Evolutionary conservation across 2,329 filamentous ascomycete species (phyloP), one percentile per base, ranked within the genome.

Genomic region (Dactylellina cionopaga): DNA sequence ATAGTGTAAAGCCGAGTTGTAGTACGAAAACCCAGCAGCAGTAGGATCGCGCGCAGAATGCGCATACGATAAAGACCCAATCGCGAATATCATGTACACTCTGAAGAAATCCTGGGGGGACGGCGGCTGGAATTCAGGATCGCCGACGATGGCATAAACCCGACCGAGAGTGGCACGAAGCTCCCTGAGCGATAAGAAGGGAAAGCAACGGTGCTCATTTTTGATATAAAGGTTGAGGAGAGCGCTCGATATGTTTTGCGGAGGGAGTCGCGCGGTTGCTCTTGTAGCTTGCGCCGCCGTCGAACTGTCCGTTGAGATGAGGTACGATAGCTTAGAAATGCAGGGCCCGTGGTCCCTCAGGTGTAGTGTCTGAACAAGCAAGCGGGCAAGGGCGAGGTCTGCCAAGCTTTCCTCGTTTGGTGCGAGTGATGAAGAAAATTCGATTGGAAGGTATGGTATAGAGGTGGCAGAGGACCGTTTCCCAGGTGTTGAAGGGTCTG

Each of bases 31-130:
- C 2, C 49, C 68, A 11, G 27, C 13, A 1, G 29, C 22, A 15
- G 47, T 63, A 7, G 51, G 51, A 10, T 72, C 59, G 0, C 41
- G 15, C 7, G 17, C 22, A 2, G 13, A 22, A 1, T 37, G 24
- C 0, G 33, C 22, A n/a, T 72, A 33, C 6, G 68, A 65, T 13
- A 72, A 31, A 9, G 59, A 64, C 6, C 35, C 59, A 10, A 72
- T 65, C 5, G 68, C 68, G 10, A 72, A 65, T 29, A 72, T 59
- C 68, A 72, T 72, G 37, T 59, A 72, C 4, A 44, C 44, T 11
- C 27, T 33, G 60, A 72, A 72, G 43, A 54, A 54, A 9, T 65
- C 68, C 27, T 65, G 44, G 1, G 35, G n/a, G 4, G 60, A 46
- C 1, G 60, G 60, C 1, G 22, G 13, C 11, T 54, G 33, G 7